Conservation (phyloP, 768 basidiomycete species). For the Podaxis mareebaensis region DNA sequence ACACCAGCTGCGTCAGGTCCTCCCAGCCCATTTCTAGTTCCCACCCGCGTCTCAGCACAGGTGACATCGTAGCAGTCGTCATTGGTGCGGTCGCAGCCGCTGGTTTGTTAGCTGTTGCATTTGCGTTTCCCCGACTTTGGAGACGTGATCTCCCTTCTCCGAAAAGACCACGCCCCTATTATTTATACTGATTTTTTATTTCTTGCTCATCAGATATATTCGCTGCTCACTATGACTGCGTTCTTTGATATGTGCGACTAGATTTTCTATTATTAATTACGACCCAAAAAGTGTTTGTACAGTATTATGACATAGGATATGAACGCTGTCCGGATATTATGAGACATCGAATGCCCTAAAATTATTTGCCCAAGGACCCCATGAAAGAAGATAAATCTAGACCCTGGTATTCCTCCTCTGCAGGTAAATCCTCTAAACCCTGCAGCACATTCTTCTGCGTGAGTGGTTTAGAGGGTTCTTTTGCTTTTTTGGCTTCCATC, state of each 20-base stretch:
- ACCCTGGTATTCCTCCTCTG: slow-evolving; percentile 90
- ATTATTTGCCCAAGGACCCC: slow-evolving; percentile 68
- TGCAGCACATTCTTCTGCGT: slow-evolving; percentile 84
- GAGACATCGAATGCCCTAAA: not conserved
- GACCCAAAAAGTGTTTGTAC: slow-evolving; percentile 4
- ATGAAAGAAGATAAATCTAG: slow-evolving; percentile 88
- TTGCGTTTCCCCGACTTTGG: slow-evolving; percentile 27
- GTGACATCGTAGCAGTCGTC: slow-evolving; percentile 24
- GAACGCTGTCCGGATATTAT: not conserved
- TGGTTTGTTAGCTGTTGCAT: slow-evolving; percentile 22
- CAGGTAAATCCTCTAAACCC: slow-evolving; percentile 88
- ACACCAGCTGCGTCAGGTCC: slow-evolving; percentile 23
- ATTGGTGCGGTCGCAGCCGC: slow-evolving; percentile 24
- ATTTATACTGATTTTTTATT: not conserved
- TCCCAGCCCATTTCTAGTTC: not conserved
- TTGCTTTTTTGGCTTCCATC: slow-evolving; percentile 53
- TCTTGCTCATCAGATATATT: not conserved
- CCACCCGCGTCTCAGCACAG: slow-evolving; percentile 15
- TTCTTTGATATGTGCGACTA: slow-evolving; percentile 1
- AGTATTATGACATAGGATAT: slow-evolving; percentile 15
- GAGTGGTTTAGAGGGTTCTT: slow-evolving; percentile 54
- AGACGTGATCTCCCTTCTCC: slow-evolving; percentile 23
- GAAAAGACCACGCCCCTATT: slow-evolving; percentile 7
- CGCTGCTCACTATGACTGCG: not conserved
- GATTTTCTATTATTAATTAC: slow-evolving; percentile 10